Percentiles rank a stretch among this genome's conserved stretches.
These are phyloP conservation scores for Claviceps maximensis DNA, from an alignment of 2,329 filamentous ascomycete species.

Conservation along the genomic window DNA sequence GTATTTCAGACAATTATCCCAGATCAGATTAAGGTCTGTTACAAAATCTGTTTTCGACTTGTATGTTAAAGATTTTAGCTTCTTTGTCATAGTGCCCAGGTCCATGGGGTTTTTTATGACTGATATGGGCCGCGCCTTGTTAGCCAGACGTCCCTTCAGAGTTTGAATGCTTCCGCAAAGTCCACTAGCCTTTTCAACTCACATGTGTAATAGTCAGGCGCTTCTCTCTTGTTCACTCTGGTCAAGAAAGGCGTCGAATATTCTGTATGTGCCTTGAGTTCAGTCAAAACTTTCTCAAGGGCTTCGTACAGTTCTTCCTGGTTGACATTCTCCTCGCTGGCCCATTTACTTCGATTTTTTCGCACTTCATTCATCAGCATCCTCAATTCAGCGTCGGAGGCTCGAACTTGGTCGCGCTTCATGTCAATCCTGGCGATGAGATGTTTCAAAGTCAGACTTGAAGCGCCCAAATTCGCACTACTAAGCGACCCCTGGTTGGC, in stretches of 20 bases:
- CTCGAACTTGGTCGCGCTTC: slow-evolving; percentile 78
- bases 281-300: slow-evolving; percentile 89
- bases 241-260: slow-evolving; percentile 94
- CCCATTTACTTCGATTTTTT: slow-evolving; percentile 98
- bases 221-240: slow-evolving; percentile 91
- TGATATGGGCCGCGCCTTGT: slow-evolving; percentile 21
- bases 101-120: slow-evolving; percentile 98
- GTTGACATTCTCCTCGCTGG: slow-evolving; percentile 90
- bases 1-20: slow-evolving; percentile 93
- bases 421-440: slow-evolving; percentile 91
- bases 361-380: slow-evolving; percentile 93
- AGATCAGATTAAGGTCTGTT: slow-evolving; percentile 83
- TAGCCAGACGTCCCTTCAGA: background rate
- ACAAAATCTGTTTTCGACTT: slow-evolving; percentile 93
- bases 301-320: slow-evolving; percentile 98
- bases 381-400: slow-evolving; percentile 83
- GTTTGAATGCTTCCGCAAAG: background rate
- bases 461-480: slow-evolving; percentile 87
- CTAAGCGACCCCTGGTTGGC: slow-evolving; percentile 79
- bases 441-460: slow-evolving; percentile 90
- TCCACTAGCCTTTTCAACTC: slow-evolving; percentile 31
- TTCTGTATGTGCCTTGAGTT: slow-evolving; percentile 93
- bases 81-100: slow-evolving; percentile 95
- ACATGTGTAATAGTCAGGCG: slow-evolving; percentile 87
- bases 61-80: slow-evolving; percentile 67